These are phyloP conservation scores for Persicaria maculosa DNA, from an alignment of 148 eudicot species.

Conservation along the genomic window DNA sequence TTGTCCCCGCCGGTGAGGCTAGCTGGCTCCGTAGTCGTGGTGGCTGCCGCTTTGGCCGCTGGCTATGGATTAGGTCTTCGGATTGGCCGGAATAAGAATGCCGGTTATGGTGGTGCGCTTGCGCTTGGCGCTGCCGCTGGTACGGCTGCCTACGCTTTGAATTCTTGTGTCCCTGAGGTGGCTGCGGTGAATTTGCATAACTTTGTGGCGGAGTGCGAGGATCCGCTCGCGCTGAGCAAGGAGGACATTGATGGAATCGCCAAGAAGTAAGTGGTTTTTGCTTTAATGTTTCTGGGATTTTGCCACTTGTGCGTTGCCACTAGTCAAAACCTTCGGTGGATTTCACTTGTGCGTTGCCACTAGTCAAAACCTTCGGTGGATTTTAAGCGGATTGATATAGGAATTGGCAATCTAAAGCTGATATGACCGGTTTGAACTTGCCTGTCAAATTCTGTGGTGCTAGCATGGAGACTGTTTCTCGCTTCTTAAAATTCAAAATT, in stretches of 20 bases:
- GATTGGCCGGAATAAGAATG: slow-evolving; percentile 39
- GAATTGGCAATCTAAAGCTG: background rate
- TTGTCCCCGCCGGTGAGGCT: slow-evolving; percentile 53
- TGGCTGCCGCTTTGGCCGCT: slow-evolving; percentile 53
- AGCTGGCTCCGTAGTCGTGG: slow-evolving; percentile 41
- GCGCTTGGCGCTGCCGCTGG: slow-evolving; percentile 66
- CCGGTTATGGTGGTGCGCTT: slow-evolving; percentile 45
- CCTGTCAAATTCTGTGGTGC: background rate
- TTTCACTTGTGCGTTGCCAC: background rate
- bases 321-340: background rate
- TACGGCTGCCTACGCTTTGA: slow-evolving; percentile 51
- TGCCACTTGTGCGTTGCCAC: background rate
- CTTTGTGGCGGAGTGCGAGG: slow-evolving; percentile 55
- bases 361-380: background rate
- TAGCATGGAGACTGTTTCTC: background rate
- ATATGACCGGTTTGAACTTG: background rate
- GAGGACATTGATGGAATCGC: slow-evolving; percentile 68
- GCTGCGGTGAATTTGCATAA: slow-evolving; percentile 72
- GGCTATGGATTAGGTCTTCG: slow-evolving; percentile 65
- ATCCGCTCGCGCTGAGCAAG: slow-evolving; percentile 48
- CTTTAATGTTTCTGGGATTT: background rate
- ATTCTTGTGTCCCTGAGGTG: slow-evolving; percentile 67
- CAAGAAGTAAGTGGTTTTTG: slow-evolving; percentile 22
- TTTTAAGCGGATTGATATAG: background rate
- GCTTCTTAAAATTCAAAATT: background rate